Conservation (phyloP, 2,329 filamentous ascomycete species). For the Pseudopithomyces maydicus region DNA sequence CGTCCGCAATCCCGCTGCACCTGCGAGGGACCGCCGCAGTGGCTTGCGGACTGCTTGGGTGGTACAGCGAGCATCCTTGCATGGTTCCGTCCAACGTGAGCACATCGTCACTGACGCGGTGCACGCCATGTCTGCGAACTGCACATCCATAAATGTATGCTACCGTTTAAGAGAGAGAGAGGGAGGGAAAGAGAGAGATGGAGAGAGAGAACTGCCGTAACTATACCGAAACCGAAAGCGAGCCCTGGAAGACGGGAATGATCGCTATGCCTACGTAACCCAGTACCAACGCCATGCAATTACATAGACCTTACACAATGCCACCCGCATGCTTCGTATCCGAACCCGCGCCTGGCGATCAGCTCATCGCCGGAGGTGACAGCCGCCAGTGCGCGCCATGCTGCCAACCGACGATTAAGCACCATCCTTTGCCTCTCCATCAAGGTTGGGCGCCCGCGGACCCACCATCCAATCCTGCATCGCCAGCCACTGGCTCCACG, state of each 20-base stretch:
- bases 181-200: neutral
- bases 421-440: constrained; percentile 28
- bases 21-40: constrained; percentile 1
- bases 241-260: constrained; percentile 1
- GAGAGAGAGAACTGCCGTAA: neutral
- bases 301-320: constrained; percentile 5
- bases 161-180: neutral
- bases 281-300: constrained; percentile 8
- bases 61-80: constrained; percentile 4
- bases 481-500: constrained; percentile 92
- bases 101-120: constrained; percentile 4
- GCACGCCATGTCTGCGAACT: neutral
- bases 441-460: constrained; percentile 67
- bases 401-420: constrained; percentile 22
- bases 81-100: constrained; percentile 4
- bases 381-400: constrained; percentile 27
- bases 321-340: constrained; percentile 20
- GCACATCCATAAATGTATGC: too few relatives aligned
- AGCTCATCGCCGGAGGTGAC: constrained; percentile 2
- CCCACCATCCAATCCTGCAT: constrained; percentile 99
- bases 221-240: constrained; percentile 5
- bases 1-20: too few relatives aligned
- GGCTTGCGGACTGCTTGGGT: neutral
- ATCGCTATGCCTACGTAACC: constrained; percentile 3
- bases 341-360: neutral